Base-by-base conservation (phyloP, 23 red algal genomes). In the Pyropia haitanensis region DNA sequence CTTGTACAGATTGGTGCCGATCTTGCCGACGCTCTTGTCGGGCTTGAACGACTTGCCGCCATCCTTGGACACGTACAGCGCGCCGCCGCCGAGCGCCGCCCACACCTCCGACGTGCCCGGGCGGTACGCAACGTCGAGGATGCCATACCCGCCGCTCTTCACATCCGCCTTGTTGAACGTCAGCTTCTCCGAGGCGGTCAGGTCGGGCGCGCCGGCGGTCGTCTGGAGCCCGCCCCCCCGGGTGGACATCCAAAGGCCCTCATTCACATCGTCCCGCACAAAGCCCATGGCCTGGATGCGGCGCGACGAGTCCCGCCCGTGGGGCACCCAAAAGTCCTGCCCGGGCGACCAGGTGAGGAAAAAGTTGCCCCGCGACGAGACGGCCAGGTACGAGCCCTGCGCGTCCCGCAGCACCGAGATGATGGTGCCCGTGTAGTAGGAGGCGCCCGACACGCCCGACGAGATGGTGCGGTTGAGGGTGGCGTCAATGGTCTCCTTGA, bases 301-400 rank as follows among this genome's bases (percentile, higher is more conserved):
- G 23, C 86, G 64, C 6, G 84, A 77, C 25, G 84, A 85, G 63
- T 88, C 78, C 17, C 92, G 68, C 0, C 79, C 85, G 73, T 96
- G 92, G 18, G 92, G 92, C 17, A 87, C 71, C 92, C 92, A 96
- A 77, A 90, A 96, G 33, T 96, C 92, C 72, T 88, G 70, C 18
- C 92, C 92, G 34, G 83, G 83, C 27, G 75, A 64, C 92, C 92
- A 96, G 19, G 84, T 96, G n/a, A 96, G 74, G 77, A 84, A 96
- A 71, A 96, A 96, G 64, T 96, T 96, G 61, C 92, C 92, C 56
- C 92, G 46, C 32, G 92, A 96, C 16, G 74, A 76, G 28, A 96
- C 66, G 52, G 92, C 92, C 18, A 96, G 57, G 71, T 96, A 96
- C 2, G 77, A 67, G 13, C 92, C 92, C 24, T 75, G 71, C 3